Conservation (phyloP, 169 alveolate species). For the Neospora caninum region DNA sequence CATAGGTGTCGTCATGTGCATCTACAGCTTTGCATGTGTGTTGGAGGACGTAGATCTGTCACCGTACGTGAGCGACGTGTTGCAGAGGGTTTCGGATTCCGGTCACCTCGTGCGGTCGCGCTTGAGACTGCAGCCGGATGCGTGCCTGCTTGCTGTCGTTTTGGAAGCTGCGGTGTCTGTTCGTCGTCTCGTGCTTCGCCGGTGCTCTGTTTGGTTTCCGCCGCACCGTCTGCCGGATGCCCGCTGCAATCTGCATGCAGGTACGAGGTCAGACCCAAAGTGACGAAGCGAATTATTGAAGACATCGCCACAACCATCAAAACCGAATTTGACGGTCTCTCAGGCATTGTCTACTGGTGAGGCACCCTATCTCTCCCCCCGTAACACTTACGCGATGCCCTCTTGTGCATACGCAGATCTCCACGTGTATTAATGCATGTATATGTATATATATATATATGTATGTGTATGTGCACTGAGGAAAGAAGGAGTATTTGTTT, state of each 20-base stretch:
- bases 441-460: neutral
- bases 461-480: neutral
- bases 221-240: no score
- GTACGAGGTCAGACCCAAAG: slow-evolving; percentile 32
- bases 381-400: neutral
- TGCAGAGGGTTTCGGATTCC: neutral
- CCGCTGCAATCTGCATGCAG: neutral
- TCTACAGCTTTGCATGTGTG: neutral
- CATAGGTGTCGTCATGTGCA: neutral
- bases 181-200: no score
- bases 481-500: neutral
- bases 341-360: slow-evolving; percentile 61
- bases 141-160: no score
- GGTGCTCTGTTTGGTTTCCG: no score
- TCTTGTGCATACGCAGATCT: neutral
- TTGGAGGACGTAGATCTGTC: neutral
- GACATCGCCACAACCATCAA: slow-evolving; percentile 23
- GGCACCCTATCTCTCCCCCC: neutral
- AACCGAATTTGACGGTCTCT: slow-evolving; percentile 20
- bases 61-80: neutral
- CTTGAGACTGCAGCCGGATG: no score
- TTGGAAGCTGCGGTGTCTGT: no score
- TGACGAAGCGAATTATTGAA: neutral
- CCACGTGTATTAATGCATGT: neutral
- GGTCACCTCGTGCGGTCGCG: no score